These are phyloP conservation scores for Basipetospora chlamydospora DNA, from an alignment of 2,329 filamentous ascomycete genomes.

Conservation along the genomic window DNA sequence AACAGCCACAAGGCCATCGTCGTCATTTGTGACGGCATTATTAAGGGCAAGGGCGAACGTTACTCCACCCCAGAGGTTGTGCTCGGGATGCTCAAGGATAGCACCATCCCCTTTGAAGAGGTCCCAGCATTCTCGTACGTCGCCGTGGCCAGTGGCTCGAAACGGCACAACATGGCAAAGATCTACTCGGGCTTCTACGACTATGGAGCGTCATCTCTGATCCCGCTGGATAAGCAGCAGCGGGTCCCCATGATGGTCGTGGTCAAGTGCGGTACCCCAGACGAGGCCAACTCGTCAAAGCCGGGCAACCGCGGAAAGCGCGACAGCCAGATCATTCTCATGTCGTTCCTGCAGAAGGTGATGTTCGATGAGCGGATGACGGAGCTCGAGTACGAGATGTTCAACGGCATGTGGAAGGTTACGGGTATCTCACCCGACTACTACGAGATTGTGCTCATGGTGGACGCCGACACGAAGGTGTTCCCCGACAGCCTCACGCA, in stretches of 20 bases:
- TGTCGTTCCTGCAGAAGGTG: constrained; percentile 98
- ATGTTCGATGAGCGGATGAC: constrained; percentile 99
- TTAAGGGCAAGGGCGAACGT: constrained; percentile 85
- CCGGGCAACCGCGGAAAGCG: constrained; percentile 96
- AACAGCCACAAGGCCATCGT: constrained; percentile 98
- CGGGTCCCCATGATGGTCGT: constrained; percentile 95
- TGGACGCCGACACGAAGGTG: constrained; percentile 97
- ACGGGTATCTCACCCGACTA: constrained; percentile 97
- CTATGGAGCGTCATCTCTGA: constrained; percentile 67
- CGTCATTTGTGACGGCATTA: constrained; percentile 92
- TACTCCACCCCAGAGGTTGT: constrained; percentile 82
- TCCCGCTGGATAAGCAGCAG: constrained; percentile 80
- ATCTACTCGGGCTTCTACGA: constrained; percentile 97
- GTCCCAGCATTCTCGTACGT: constrained; percentile 91
- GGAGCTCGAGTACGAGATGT: constrained; percentile 98
- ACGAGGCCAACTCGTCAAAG: constrained; percentile 68
- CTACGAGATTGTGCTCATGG: constrained; percentile 97
- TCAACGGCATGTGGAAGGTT: constrained; percentile 97
- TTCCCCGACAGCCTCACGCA: constrained; percentile 97
- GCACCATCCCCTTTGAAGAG: constrained; percentile 62
- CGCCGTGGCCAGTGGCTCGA: constrained; percentile 85
- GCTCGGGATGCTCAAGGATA: constrained; percentile 88
- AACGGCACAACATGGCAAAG: constrained; percentile 99
- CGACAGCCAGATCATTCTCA: constrained; percentile 96
- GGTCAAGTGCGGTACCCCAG: constrained; percentile 88